phyloP scores from a whole-genome alignment of 495 filamentous ascomycete species.

The Rusavskia elegans region DNA sequence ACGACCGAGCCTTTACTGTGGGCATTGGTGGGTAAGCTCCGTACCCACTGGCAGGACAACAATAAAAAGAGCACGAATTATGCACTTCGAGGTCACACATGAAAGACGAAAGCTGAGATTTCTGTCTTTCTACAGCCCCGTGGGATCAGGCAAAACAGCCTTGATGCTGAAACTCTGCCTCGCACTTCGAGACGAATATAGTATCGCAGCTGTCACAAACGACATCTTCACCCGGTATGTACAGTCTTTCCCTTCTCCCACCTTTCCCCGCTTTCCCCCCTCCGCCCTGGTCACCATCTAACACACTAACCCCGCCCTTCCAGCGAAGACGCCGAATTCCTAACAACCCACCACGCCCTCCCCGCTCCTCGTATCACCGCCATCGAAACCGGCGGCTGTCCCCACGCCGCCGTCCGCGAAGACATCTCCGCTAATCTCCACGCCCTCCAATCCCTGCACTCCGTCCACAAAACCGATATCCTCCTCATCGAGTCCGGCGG shows the following conservation, averaged over 20 bases:
- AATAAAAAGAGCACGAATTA: neutral
- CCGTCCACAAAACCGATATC: constrained; percentile 52
- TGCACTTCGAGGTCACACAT: too few relatives aligned
- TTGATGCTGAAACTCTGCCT: constrained; percentile 83
- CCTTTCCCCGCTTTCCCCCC: constrained; percentile 3
- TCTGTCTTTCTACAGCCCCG: constrained; percentile 44
- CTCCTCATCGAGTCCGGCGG: constrained; percentile 89
- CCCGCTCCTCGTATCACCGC: constrained; percentile 70
- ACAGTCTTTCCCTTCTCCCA: neutral
- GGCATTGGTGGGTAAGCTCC: constrained; percentile 83
- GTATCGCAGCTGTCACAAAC: constrained; percentile 91
- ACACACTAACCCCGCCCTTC: constrained; percentile 1
- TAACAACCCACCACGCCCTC: constrained; percentile 71
- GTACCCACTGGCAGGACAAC: neutral
- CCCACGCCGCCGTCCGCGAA: constrained; percentile 94
- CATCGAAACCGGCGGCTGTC: constrained; percentile 96
- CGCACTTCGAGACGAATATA: constrained; percentile 58
- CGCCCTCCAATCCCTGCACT: constrained; percentile 75
- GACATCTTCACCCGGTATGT: constrained; percentile 85
- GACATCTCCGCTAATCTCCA: constrained; percentile 90
- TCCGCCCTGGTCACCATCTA: constrained; percentile 37
- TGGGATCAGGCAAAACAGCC: constrained; percentile 94
- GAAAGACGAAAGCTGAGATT: constrained; percentile 4
- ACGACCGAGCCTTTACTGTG: constrained; percentile 81
- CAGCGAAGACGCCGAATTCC: constrained; percentile 93